These are phyloP conservation scores for Kodamaea sagamina DNA, from an alignment of 805 yeast species.

Conservation along the genomic window DNA sequence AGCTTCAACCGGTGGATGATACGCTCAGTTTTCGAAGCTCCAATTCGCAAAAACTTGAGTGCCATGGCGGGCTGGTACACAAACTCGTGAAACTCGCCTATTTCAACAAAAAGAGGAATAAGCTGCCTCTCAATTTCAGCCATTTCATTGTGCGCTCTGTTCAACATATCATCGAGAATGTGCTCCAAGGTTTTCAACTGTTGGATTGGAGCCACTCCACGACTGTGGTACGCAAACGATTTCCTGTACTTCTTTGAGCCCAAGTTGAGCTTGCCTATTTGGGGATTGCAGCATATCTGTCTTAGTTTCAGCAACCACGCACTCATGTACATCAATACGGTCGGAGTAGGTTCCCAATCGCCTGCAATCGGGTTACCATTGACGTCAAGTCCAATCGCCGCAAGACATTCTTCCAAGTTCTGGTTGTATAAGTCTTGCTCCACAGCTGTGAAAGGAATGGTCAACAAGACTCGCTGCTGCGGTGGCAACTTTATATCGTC, in stretches of 20 bases:
- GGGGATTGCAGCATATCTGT: conserved; percentile 83
- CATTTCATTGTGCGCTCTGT: conserved; percentile 52
- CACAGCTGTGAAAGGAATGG: conserved; percentile 75
- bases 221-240: conserved; percentile 18
- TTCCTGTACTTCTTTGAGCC: conserved; percentile 26
- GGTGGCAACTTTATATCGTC: conserved; percentile 77
- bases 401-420: conserved; percentile 58
- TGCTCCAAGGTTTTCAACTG: conserved; percentile 55
- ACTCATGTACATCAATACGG: conserved; percentile 51
- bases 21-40: conserved; percentile 34
- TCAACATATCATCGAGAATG: conserved; percentile 66
- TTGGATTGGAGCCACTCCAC: conserved; percentile 23
- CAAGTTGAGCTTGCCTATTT: conserved; percentile 38
- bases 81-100: conserved; percentile 72
- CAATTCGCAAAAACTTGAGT: conserved; percentile 43
- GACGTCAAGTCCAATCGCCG: conserved; percentile 55
- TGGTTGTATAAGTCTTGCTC: conserved; percentile 84
- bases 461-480: conserved; percentile 68
- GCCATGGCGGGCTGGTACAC: conserved; percentile 54
- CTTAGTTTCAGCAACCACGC: conserved; percentile 70
- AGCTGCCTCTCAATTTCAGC: conserved; percentile 50
- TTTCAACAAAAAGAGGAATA: conserved; percentile 48
- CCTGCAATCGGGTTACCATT: conserved; percentile 50
- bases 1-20: conserved; percentile 26
- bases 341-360: conserved; percentile 49